phyloP scores from a whole-genome alignment of 2,329 filamentous ascomycete genomes.

The Salinomyces thailandicus region DNA sequence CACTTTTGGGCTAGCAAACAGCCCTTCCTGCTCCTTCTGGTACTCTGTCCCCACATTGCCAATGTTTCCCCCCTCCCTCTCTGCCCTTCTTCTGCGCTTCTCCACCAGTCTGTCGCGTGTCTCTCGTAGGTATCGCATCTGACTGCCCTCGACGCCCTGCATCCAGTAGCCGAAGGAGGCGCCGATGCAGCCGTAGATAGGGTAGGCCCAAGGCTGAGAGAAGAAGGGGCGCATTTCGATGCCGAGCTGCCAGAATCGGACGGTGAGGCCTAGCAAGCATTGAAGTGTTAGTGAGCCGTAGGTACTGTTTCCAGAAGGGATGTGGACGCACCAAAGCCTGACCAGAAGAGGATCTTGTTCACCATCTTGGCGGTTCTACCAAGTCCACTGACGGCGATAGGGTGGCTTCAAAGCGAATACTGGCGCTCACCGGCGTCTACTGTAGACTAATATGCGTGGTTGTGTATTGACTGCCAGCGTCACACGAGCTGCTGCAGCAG shows the following conservation, averaged over 20 bases:
- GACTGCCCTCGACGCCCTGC: conserved; percentile 75
- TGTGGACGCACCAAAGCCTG: conserved; percentile 65
- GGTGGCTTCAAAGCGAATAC: too few relatives aligned
- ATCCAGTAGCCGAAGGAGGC: conserved; percentile 97
- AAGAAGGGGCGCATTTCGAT: conserved; percentile 97
- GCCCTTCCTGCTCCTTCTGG: conserved; percentile 25
- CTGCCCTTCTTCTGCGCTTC: conserved; percentile 72
- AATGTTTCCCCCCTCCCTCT: conserved; percentile 45
- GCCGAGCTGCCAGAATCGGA: conserved; percentile 91
- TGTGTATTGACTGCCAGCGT: neutral
- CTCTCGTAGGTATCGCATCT: conserved; percentile 64
- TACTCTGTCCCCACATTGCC: conserved; percentile 18
- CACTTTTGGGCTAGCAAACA: conserved; percentile 17
- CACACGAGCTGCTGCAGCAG: neutral
- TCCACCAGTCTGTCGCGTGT: conserved; percentile 73
- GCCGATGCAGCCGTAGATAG: conserved; percentile 73
- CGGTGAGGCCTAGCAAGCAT: conserved; percentile 62
- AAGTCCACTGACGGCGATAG: too few relatives aligned
- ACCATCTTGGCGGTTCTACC: conserved; percentile 33
- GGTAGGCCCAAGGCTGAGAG: conserved; percentile 77
- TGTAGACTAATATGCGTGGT: too few relatives aligned
- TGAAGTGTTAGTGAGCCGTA: neutral
- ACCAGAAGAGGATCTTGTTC: conserved; percentile 65
- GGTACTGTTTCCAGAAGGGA: neutral
- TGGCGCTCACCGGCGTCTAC: too few relatives aligned